These are phyloP conservation scores for Ajuga chamaepitys DNA, from an alignment of 257 asterid species.

Conservation along the genomic window DNA sequence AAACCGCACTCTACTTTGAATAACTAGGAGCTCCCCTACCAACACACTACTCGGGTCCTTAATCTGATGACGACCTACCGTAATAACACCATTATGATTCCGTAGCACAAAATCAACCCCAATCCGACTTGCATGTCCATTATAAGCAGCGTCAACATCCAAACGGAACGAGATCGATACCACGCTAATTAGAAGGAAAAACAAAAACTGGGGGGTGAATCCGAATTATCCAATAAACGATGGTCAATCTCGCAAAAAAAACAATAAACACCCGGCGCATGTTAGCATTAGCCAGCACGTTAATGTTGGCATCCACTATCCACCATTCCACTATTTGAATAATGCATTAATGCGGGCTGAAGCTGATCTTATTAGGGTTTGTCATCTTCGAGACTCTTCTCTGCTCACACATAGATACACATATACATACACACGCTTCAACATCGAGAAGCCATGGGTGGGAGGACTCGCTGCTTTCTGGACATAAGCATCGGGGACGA, in stretches of 20 bases:
- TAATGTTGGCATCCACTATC: too few species aligned
- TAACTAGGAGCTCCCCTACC: too few species aligned
- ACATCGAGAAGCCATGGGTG: slow-evolving; percentile 20
- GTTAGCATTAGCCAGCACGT: slow-evolving; percentile 11
- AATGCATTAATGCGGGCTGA: not conserved
- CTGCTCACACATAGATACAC: slow-evolving; percentile 15
- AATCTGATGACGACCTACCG: too few species aligned
- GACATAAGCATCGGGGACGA: slow-evolving; percentile 87
- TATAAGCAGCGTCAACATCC: too few species aligned
- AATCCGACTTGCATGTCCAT: too few species aligned
- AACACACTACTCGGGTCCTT: too few species aligned
- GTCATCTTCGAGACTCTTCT: slow-evolving; percentile 21
- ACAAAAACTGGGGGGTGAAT: too few species aligned
- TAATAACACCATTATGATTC: too few species aligned
- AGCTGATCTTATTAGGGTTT: slow-evolving; percentile 56
- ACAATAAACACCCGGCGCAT: slow-evolving; percentile 20
- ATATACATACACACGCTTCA: not conserved
- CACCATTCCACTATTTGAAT: slow-evolving; percentile 17
- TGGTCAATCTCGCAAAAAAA: not conserved
- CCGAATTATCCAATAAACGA: not conserved
- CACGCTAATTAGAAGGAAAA: too few species aligned
- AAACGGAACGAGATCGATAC: too few species aligned
- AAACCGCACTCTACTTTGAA: too few species aligned
- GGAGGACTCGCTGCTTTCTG: slow-evolving; percentile 57
- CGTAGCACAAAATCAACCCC: too few species aligned